phyloP scores from a whole-genome alignment of 2,329 filamentous ascomycete genomes.

The Xylariaceae sp. region DNA sequence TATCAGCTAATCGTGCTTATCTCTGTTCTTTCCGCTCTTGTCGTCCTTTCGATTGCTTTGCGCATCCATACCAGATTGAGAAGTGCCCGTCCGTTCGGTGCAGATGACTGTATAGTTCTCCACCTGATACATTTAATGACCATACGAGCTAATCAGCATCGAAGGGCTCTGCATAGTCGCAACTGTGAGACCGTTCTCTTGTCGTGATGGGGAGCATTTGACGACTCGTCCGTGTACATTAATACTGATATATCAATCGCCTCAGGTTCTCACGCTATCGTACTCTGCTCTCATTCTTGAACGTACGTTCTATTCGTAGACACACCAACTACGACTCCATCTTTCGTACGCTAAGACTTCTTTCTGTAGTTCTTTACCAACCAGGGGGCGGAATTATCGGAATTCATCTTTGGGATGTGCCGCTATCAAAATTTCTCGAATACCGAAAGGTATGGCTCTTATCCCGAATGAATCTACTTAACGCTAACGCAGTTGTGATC shows the following conservation, averaged over 20 bases:
- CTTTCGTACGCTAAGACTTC: constrained; percentile 42
- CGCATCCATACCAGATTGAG: constrained; percentile 21
- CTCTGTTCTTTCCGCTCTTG: constrained; percentile 4
- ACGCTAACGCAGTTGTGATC: too few relatives aligned
- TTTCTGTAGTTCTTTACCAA: constrained; percentile 28
- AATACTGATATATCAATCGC: not conserved
- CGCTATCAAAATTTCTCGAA: constrained; percentile 24
- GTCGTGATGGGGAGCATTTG: not conserved
- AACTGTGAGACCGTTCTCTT: constrained; percentile 22
- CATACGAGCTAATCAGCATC: not conserved
- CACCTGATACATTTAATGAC: not conserved
- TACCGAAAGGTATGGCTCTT: constrained; percentile 26
- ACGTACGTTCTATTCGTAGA: constrained; percentile 21
- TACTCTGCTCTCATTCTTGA: constrained; percentile 26
- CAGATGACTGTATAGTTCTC: constrained; percentile 24
- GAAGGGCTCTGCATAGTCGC: constrained; percentile 28
- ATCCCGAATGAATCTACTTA: not conserved
- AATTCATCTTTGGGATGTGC: constrained; percentile 32
- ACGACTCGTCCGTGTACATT: not conserved
- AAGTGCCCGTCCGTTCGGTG: constrained; percentile 25
- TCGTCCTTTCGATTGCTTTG: constrained; percentile 3
- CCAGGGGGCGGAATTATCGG: constrained; percentile 31
- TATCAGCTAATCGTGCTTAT: constrained; percentile 22
- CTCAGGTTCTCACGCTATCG: constrained; percentile 12
- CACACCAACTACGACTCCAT: not conserved